Conservation (phyloP, 106 monocot species). For the Platanthera zijinensis region DNA sequence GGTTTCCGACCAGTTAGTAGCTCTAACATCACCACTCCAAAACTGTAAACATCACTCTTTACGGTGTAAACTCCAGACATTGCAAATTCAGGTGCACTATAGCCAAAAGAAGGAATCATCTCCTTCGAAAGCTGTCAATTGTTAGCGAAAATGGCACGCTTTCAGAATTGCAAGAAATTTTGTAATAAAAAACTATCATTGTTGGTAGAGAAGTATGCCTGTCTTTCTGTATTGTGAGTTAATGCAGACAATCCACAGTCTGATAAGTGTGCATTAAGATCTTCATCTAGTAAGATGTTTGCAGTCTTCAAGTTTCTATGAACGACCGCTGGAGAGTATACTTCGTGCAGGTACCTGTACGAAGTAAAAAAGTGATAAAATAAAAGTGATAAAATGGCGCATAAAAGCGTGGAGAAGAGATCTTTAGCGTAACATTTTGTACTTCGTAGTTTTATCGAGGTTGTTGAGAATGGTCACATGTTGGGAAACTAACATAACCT, state of each 20-base stretch:
- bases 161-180: not conserved
- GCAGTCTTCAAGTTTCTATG: constrained; percentile 70
- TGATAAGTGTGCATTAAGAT: constrained; percentile 67
- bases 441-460: too few species aligned
- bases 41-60: constrained; percentile 95
- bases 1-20: constrained; percentile 87
- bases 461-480: too few species aligned
- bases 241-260: constrained; percentile 69
- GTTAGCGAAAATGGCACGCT: not conserved
- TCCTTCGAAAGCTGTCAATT: constrained; percentile 52
- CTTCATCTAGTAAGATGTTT: constrained; percentile 71
- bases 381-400: not conserved
- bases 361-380: not conserved
- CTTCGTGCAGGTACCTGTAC: constrained; percentile 77
- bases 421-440: not conserved
- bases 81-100: constrained; percentile 87
- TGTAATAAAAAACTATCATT: not conserved
- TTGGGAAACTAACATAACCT: too few species aligned
- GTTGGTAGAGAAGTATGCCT: constrained; percentile 27
- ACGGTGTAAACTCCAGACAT: constrained; percentile 88
- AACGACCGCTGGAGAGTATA: constrained; percentile 57
- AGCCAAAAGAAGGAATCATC: constrained; percentile 82
- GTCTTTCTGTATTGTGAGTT: constrained; percentile 62
- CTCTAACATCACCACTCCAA: constrained; percentile 88
- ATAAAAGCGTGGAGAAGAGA: not conserved